A percentile compares a stretch with the other conserved stretches of the same genome.
phyloP scores from a whole-genome alignment of 2,329 filamentous ascomycete genomes.

The Diaporthe longicolla region DNA sequence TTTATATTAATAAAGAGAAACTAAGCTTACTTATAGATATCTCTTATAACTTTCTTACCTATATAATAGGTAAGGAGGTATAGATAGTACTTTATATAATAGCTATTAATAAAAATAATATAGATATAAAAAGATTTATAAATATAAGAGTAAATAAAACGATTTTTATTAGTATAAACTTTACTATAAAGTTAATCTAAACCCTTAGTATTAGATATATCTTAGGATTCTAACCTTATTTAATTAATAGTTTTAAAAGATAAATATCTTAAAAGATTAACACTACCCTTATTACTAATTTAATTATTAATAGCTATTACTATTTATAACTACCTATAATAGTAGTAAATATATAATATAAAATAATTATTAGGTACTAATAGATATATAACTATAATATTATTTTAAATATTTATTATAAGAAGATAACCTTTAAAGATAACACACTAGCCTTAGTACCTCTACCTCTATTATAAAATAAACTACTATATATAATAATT shows the following conservation, averaged over 20 bases:
- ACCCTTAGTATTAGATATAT: not conserved
- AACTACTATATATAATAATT: not conserved
- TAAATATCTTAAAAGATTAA: not conserved
- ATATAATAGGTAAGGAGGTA: too few relatives aligned
- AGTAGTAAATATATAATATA: conserved; percentile 15
- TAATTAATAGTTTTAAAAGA: not conserved
- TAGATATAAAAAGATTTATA: not conserved
- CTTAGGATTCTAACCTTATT: not conserved
- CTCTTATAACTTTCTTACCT: too few relatives aligned
- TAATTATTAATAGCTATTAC: not conserved
- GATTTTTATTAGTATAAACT: not conserved
- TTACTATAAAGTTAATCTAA: not conserved
- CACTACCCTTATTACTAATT: not conserved
- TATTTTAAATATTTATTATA: conserved; percentile 4
- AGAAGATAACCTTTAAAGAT: not conserved
- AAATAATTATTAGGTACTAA: not conserved
- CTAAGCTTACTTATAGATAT: too few relatives aligned
- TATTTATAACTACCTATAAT: not conserved
- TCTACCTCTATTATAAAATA: too few relatives aligned
- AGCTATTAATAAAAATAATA: not conserved
- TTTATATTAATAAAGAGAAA: too few relatives aligned
- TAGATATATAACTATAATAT: not conserved
- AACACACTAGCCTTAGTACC: rapidly evolving
- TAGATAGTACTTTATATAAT: not conserved
- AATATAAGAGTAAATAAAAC: conserved; percentile 4